Evolutionary conservation across 495 filamentous ascomycete genomes (phyloP).

Genomic region (Filosporella fistucella): DNA sequence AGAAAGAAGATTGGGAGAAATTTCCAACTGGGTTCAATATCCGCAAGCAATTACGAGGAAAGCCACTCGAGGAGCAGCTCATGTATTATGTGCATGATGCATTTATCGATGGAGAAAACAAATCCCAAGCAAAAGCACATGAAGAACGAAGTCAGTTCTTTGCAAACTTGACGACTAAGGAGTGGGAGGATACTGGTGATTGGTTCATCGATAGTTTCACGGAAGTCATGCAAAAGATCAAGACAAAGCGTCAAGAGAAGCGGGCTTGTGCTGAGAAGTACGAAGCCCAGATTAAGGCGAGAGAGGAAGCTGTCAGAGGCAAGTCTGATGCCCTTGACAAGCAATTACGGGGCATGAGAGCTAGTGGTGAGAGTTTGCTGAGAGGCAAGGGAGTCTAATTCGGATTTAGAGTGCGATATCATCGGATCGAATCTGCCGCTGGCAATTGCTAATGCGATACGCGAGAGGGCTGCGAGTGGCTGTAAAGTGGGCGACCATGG

Average conservation of each 20-base stretch:
- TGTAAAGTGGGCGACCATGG: background rate
- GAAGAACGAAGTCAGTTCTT: conserved; percentile 17
- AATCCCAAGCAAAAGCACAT: background rate
- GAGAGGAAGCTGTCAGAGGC: conserved; percentile 46
- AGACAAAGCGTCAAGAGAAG: conserved; percentile 57
- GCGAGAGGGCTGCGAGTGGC: background rate
- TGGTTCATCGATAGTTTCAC: conserved; percentile 69
- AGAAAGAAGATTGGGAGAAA: conserved; percentile 43
- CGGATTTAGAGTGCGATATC: background rate
- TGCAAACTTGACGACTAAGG: conserved; percentile 50
- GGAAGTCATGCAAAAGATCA: conserved; percentile 58
- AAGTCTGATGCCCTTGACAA: conserved; percentile 49
- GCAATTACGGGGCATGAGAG: conserved; percentile 52
- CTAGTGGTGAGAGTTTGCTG: conserved; percentile 35
- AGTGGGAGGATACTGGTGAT: conserved; percentile 84
- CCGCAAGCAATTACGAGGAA: conserved; percentile 20
- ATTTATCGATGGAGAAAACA: background rate
- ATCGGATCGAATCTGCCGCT: background rate
- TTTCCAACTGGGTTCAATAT: too few species aligned
- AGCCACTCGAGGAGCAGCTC: conserved; percentile 36
- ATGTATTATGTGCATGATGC: conserved; percentile 31
- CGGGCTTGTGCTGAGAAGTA: conserved; percentile 60
- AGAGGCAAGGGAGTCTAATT: conserved; percentile 6
- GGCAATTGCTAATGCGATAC: background rate
- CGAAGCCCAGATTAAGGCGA: conserved; percentile 56